Evolutionary conservation across 2,329 filamentous ascomycete genomes (phyloP).

Genomic region (Sporothrix mexicana): DNA sequence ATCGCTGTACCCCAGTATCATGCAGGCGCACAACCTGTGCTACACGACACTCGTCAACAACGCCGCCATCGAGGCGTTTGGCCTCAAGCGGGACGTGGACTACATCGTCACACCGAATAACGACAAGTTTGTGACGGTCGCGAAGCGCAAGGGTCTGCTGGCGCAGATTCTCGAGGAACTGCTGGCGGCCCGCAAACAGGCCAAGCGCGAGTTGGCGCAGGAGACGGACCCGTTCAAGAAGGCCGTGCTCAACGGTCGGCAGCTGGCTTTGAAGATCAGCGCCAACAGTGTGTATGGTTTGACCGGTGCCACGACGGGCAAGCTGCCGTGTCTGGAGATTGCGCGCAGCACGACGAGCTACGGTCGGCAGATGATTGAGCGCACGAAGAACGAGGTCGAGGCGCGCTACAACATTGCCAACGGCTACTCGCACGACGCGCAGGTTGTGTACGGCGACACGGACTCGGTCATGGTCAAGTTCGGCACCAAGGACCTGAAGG

Average conservation of each 20-base stretch:
- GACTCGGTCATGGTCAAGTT: conserved; percentile 99
- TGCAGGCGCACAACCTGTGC: conserved; percentile 97
- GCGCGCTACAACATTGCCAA: conserved; percentile 88
- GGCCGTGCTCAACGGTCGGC: conserved; percentile 95
- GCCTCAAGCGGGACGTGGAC: conserved; percentile 84
- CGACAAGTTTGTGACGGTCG: conserved; percentile 87
- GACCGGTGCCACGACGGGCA: conserved; percentile 94
- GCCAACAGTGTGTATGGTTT: conserved; percentile 98
- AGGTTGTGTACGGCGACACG: conserved; percentile 98
- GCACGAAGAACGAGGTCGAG: conserved; percentile 95
- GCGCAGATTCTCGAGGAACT: conserved; percentile 96
- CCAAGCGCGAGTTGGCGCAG: conserved; percentile 84
- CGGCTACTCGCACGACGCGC: conserved; percentile 90
- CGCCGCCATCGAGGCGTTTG: conserved; percentile 74
- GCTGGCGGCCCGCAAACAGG: conserved; percentile 87
- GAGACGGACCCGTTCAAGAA: conserved; percentile 98
- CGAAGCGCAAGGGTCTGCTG: conserved; percentile 87
- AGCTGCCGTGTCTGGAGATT: conserved; percentile 91
- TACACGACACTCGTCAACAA: conserved; percentile 93
- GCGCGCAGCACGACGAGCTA: conserved; percentile 97
- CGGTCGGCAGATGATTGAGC: conserved; percentile 98
- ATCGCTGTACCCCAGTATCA: conserved; percentile 97
- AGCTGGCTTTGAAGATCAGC: conserved; percentile 93
- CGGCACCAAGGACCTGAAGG: conserved; percentile 81
- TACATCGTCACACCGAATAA: conserved; percentile 96